A percentile compares a stretch with the other conserved stretches of the same genome.
These are phyloP conservation scores for Penicillium sp. DNA, from an alignment of 2,329 filamentous ascomycete species.

Conservation along the genomic window DNA sequence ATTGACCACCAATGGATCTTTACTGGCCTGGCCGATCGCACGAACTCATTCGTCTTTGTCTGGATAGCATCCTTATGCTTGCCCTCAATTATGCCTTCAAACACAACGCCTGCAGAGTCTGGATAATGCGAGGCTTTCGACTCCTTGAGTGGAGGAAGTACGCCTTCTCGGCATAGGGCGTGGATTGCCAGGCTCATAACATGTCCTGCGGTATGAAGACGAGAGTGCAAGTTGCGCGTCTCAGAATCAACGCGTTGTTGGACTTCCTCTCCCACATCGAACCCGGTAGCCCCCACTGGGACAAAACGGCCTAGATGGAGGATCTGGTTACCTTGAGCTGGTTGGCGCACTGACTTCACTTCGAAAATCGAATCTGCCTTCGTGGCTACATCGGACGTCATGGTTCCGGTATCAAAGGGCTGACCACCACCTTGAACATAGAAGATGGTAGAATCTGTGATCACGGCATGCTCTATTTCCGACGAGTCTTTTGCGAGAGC, in stretches of 20 bases:
- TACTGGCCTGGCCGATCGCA: constrained; percentile 61
- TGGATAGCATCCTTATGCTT: constrained; percentile 68
- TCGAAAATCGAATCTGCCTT: constrained; percentile 65
- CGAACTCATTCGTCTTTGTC: constrained; percentile 61
- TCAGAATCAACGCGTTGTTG: constrained; percentile 64
- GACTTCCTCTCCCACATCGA: constrained; percentile 40
- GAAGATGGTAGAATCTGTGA: constrained; percentile 71
- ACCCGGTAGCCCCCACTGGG: constrained; percentile 31
- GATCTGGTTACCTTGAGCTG: constrained; percentile 47
- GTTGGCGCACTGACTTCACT: constrained; percentile 53
- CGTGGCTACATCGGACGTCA: constrained; percentile 41
- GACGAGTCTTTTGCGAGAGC: constrained; percentile 62
- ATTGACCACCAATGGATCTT: constrained; percentile 71
- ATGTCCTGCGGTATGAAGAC: constrained; percentile 75
- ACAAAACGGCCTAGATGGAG: constrained; percentile 66
- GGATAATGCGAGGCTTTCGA: constrained; percentile 75
- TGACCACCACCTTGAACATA: constrained; percentile 77
- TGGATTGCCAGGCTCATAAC: constrained; percentile 71
- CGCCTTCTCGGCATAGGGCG: constrained; percentile 54
- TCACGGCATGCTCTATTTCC: constrained; percentile 60
- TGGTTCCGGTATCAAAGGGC: constrained; percentile 68
- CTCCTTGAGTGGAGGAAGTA: constrained; percentile 63
- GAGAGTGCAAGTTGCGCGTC: constrained; percentile 66
- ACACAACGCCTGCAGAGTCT: constrained; percentile 69
- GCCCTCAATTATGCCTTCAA: constrained; percentile 68